phyloP scores from a whole-genome alignment of 2,329 filamentous ascomycete genomes.

The Colletotrichum neosansevieriae region DNA sequence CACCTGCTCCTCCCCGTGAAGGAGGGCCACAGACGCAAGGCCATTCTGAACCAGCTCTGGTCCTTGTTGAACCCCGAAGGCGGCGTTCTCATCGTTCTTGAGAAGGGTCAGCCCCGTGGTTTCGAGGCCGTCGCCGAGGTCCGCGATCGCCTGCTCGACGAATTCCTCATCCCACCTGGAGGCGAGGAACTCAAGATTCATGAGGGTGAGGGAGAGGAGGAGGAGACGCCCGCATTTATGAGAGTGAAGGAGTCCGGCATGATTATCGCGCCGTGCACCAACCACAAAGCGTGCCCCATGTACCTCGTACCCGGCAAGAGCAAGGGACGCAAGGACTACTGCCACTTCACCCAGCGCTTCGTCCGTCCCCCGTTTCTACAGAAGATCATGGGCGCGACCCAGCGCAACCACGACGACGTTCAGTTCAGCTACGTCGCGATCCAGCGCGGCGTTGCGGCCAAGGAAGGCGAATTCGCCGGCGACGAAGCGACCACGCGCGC shows the following conservation, averaged over 20 bases:
- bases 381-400: slow-evolving; percentile 74
- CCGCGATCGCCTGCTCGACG: slow-evolving; percentile 80
- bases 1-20: slow-evolving; percentile 83
- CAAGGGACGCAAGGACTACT: slow-evolving; percentile 86
- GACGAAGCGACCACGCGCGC: slow-evolving; percentile 72
- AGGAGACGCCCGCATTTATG: slow-evolving; percentile 50
- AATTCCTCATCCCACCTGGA: slow-evolving; percentile 75
- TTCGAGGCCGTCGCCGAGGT: slow-evolving; percentile 93
- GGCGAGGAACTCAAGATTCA: slow-evolving; percentile 52
- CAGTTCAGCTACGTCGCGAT: slow-evolving; percentile 91
- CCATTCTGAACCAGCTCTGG: slow-evolving; percentile 90
- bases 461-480: slow-evolving; percentile 56
- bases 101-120: slow-evolving; percentile 91
- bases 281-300: slow-evolving; percentile 90
- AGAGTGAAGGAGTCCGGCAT: slow-evolving; percentile 69
- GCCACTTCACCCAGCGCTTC: slow-evolving; percentile 90
- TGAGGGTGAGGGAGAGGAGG: slow-evolving; percentile 52
- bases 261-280: slow-evolving; percentile 85
- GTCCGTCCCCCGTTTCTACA: slow-evolving; percentile 87
- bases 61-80: slow-evolving; percentile 84
- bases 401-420: slow-evolving; percentile 89
- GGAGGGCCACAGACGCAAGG: slow-evolving; percentile 81
- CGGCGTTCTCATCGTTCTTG: slow-evolving; percentile 86
- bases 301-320: slow-evolving; percentile 78
- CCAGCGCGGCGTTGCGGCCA: slow-evolving; percentile 73